These are phyloP conservation scores for Dioszegia aurantiaca DNA, from an alignment of 768 basidiomycete species.

Conservation along the genomic window DNA sequence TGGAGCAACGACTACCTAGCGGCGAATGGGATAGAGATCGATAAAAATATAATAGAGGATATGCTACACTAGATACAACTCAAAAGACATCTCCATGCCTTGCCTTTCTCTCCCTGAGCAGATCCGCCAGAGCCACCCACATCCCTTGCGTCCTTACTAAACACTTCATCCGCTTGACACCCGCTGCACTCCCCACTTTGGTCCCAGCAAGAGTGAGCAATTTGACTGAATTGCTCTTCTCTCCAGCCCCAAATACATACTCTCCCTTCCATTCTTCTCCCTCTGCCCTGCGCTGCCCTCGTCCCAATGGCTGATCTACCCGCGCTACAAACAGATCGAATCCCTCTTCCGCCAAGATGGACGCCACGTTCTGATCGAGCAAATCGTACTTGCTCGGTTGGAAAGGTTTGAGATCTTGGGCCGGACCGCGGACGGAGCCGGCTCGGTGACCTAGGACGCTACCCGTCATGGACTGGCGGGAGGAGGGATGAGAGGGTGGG, in stretches of 20 bases:
- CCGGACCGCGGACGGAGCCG: slow-evolving; percentile 7
- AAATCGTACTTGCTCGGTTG: slow-evolving; percentile 34
- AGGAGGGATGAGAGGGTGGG: slow-evolving; percentile 20
- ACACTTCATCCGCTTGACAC: slow-evolving; percentile 10
- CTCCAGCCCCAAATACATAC: slow-evolving; percentile 41
- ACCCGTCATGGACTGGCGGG: slow-evolving; percentile 20
- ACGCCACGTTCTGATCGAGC: slow-evolving; percentile 28
- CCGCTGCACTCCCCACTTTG: not conserved
- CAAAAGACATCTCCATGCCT: slow-evolving; percentile 8
- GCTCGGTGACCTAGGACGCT: not conserved
- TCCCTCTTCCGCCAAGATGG: slow-evolving; percentile 18
- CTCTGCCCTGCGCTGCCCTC: slow-evolving; percentile 34
- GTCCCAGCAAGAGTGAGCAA: slow-evolving; percentile 21
- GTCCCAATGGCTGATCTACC: slow-evolving; percentile 31
- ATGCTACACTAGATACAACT: slow-evolving; percentile 19
- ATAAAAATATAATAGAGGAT: slow-evolving; percentile 29
- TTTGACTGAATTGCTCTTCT: slow-evolving; percentile 29
- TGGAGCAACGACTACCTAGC: slow-evolving; percentile 50
- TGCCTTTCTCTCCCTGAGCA: slow-evolving; percentile 16
- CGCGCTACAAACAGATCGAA: slow-evolving; percentile 33
- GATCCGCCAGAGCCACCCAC: slow-evolving; percentile 14
- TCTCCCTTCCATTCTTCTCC: slow-evolving; percentile 47
- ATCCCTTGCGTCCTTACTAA: slow-evolving; percentile 11
- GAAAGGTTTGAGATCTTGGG: slow-evolving; percentile 28
- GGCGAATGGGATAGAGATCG: slow-evolving; percentile 31